Base-by-base conservation (phyloP, 2,329 filamentous ascomycete genomes). In the Stachybotrys chartarum region DNA sequence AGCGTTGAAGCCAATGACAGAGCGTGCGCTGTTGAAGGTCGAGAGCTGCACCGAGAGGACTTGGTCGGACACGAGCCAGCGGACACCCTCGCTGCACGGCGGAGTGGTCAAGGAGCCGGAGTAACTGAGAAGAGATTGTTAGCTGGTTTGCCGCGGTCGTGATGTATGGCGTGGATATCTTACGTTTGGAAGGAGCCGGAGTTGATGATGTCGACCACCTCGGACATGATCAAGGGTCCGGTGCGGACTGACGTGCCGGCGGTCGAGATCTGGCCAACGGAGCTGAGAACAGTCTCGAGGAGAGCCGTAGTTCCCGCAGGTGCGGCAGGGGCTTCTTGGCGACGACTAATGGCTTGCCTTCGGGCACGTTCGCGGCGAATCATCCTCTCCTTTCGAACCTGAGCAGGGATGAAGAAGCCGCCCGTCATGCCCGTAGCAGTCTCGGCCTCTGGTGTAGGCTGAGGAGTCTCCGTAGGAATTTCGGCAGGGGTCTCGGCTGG, bases 91-190 rank as follows among this genome's bases (percentile, higher is more conserved):
- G 16, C 73, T 73, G 69, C 83, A 86, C 5, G 83, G 83, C 18
- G 84, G 83, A 0, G 82, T 85, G 46, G 83, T 86, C 50, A 86
- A 72, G 17, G 80, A 84, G 18, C 83, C 83, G 12, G 68, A 66
- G 71, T 86, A 86, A 39, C 64, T 66, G 32, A 3, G 35, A 11
- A 24, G 1, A 10, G 35, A 4, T 24, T 42, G 35, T 42, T 42
- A 42, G 35, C 35, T 3, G 8, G 35, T 10, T 42, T 14, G 1
- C 0, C 11, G 5, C 50, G 58, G 61, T 47, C 64, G 61, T 46
- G 24, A 32, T 11, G 18, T 16, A 24, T 6, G n/a, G 16, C 8
- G 61, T 24, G 24, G 24, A 24, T 3, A 4, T 24, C 66, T 63
- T 53, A 67, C 67, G 59, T 63, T 30, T 57, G 59, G 52, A 68